Conservation (phyloP, 768 basidiomycete species). For the Trichaptum fuscoviolaceum region DNA sequence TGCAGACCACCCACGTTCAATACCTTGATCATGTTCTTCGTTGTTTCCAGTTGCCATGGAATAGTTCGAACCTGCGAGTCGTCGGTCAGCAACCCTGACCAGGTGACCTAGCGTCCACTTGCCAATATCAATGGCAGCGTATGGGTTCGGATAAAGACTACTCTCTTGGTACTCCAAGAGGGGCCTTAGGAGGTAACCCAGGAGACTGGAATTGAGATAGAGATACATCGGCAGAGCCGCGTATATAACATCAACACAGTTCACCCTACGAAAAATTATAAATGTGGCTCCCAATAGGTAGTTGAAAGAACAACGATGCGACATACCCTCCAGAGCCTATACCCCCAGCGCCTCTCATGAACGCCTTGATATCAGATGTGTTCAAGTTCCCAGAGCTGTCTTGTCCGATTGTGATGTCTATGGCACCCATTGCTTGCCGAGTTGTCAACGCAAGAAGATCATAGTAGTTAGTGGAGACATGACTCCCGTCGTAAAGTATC, state of each 20-base stretch:
- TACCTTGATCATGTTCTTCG: constrained; percentile 40
- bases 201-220: constrained; percentile 25
- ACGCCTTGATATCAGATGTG: constrained; percentile 44
- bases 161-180: constrained; percentile 23
- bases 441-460: constrained; percentile 46
- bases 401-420: constrained; percentile 50
- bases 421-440: constrained; percentile 47
- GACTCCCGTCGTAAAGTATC: constrained; percentile 39
- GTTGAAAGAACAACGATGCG: constrained; percentile 5
- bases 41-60: constrained; percentile 40
- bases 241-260: constrained; percentile 29
- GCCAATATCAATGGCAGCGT: too few species aligned
- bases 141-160: constrained; percentile 13
- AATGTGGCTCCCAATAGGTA: too few species aligned
- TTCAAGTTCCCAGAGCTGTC: constrained; percentile 44
- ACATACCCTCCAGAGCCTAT: constrained; percentile 50
- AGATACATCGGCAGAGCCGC: constrained; percentile 25
- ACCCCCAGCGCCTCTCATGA: too few species aligned
- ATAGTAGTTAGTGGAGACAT: constrained; percentile 46
- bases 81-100: constrained; percentile 8
- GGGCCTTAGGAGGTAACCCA: constrained; percentile 20
- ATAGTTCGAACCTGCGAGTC: constrained; percentile 26
- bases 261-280: constrained; percentile 16
- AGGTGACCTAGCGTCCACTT: constrained; percentile 13
- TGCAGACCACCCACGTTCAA: constrained; percentile 45